Evolutionary conservation across 1,284 basidiomycete species (phyloP).

Genomic region (Naganishia albida): DNA sequence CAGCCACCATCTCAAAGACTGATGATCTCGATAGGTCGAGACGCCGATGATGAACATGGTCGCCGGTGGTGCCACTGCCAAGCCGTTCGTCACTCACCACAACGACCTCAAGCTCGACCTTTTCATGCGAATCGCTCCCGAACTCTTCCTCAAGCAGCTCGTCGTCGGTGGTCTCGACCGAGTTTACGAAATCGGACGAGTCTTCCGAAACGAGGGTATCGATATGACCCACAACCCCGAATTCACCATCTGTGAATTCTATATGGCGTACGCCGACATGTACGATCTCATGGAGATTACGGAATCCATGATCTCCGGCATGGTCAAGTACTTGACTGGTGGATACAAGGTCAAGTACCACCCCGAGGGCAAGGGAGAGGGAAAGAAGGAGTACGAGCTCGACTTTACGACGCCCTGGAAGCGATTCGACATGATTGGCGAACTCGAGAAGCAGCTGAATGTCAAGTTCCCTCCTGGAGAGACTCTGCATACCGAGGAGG

Average conservation of each 20-base stretch:
- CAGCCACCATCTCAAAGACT: not conserved
- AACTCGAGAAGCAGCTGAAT: conserved; percentile 88
- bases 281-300: conserved; percentile 98
- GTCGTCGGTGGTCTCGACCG: conserved; percentile 96
- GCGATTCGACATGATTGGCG: conserved; percentile 97
- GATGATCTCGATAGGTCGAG: conserved; percentile 64
- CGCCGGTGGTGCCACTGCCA: conserved; percentile 96
- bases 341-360: conserved; percentile 83
- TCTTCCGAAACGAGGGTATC: conserved; percentile 98
- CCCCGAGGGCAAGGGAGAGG: conserved; percentile 83
- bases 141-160: conserved; percentile 97
- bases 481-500: conserved; percentile 81
- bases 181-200: conserved; percentile 97
- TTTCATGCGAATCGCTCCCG: conserved; percentile 97
- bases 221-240: conserved; percentile 98
- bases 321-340: conserved; percentile 87
- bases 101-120: conserved; percentile 97
- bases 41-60: conserved; percentile 98
- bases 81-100: conserved; percentile 98
- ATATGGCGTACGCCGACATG: conserved; percentile 99
- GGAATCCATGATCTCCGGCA: conserved; percentile 83
- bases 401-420: conserved; percentile 98
- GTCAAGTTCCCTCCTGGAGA: conserved; percentile 94
- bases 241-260: conserved; percentile 99
- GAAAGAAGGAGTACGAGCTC: conserved; percentile 67